Percentiles rank a stretch among this genome's conserved stretches.
Evolutionary conservation across 1,284 basidiomycete genomes (phyloP).

Genomic region (Tremellales sp.): DNA sequence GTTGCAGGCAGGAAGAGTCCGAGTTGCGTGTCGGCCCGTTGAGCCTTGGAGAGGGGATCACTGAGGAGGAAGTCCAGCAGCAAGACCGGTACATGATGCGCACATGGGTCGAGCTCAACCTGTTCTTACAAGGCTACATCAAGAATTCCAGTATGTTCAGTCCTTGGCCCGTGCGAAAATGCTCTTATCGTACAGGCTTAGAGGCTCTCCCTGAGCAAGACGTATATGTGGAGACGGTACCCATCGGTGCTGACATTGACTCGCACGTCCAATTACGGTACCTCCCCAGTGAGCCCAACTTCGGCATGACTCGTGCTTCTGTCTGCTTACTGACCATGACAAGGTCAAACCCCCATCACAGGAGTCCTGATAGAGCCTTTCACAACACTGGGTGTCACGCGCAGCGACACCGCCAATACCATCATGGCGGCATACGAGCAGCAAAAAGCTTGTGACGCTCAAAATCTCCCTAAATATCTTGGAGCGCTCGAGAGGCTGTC

Average conservation of each 20-base stretch:
- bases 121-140: conserved; percentile 21
- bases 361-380: too few relatives aligned
- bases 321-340: too few relatives aligned
- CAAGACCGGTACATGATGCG: conserved; percentile 42
- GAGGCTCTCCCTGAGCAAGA: too few relatives aligned
- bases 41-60: conserved; percentile 13
- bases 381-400: conserved; percentile 31
- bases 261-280: too few relatives aligned
- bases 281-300: too few relatives aligned
- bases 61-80: conserved; percentile 20
- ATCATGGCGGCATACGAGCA: conserved; percentile 33
- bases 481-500: conserved; percentile 31
- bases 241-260: too few relatives aligned
- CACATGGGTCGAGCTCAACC: conserved; percentile 37
- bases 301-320: too few relatives aligned
- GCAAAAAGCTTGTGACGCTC: conserved; percentile 26
- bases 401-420: conserved; percentile 21
- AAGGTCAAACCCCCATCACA: too few relatives aligned
- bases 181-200: too few relatives aligned
- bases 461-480: conserved; percentile 20
- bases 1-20: conserved; percentile 30
- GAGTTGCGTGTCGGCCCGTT: conserved; percentile 37
- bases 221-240: too few relatives aligned
- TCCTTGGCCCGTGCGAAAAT: too few relatives aligned
- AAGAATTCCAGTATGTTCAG: not conserved